Conservation (phyloP, 1,284 basidiomycete species). For the Boletus semigastroideus region DNA sequence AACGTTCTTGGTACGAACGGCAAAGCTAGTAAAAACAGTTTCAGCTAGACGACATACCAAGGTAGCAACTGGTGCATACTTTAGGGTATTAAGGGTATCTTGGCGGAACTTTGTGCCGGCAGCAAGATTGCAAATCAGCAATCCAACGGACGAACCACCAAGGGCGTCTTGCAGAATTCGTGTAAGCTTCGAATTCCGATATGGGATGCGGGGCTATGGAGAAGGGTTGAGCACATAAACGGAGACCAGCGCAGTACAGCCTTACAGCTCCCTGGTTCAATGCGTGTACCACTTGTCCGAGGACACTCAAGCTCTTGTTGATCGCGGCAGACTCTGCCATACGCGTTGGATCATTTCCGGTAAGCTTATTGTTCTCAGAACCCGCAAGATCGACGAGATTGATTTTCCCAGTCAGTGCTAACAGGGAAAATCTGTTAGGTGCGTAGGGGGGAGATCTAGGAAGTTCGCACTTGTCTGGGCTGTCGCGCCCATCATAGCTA, state of each 20-base stretch:
- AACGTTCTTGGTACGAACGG: conserved; percentile 74
- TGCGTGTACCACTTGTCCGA: conserved; percentile 83
- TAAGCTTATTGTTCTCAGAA: conserved; percentile 86
- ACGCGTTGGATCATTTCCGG: conserved; percentile 76
- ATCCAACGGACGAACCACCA: conserved; percentile 71
- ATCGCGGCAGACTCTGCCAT: conserved; percentile 84
- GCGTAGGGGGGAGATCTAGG: not conserved
- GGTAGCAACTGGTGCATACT: conserved; percentile 44
- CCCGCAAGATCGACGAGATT: conserved; percentile 86
- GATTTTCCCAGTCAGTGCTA: conserved; percentile 69
- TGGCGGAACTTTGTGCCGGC: conserved; percentile 76
- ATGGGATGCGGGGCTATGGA: conserved; percentile 72
- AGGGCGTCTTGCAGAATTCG: conserved; percentile 83
- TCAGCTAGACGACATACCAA: not conserved
- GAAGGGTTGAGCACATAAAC: conserved; percentile 1
- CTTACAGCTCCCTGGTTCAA: conserved; percentile 70
- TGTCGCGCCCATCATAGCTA: conserved; percentile 48
- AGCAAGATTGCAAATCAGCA: conserved; percentile 82
- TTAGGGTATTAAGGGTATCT: conserved; percentile 82
- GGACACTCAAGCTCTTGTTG: conserved; percentile 79
- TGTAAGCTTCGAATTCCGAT: conserved; percentile 82
- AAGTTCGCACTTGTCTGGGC: conserved; percentile 47
- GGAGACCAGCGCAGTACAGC: conserved; percentile 6
- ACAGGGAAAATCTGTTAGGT: not conserved
- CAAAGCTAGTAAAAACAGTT: conserved; percentile 51